Conservation (phyloP, 257 asterid species). For the Hygrophila difformis region DNA sequence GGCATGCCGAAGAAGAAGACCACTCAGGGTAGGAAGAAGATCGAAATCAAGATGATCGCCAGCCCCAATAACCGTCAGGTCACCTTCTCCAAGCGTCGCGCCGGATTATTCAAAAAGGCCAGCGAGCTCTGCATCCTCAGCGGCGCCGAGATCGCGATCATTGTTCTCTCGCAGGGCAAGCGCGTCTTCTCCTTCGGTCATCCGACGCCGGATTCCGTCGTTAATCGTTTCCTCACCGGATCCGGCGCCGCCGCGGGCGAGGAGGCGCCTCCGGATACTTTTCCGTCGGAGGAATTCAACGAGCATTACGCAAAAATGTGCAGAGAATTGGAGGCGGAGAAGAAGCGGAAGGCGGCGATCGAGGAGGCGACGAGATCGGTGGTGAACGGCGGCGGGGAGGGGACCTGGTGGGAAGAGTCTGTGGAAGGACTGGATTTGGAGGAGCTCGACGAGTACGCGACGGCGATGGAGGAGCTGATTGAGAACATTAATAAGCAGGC, state of each 20-base stretch:
- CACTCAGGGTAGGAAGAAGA: slow-evolving; percentile 26
- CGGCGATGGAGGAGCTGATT: slow-evolving; percentile 30
- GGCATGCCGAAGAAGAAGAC: slow-evolving; percentile 19
- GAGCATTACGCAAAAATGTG: slow-evolving; percentile 22
- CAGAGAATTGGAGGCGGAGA: slow-evolving; percentile 27
- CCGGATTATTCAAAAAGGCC: slow-evolving; percentile 40
- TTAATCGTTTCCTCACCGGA: slow-evolving; percentile 26
- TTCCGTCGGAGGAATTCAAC: slow-evolving; percentile 22
- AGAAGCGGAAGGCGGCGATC: slow-evolving; percentile 21
- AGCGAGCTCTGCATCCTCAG: too few relatives aligned
- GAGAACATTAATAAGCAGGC: slow-evolving; percentile 22
- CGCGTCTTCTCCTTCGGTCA: slow-evolving; percentile 30
- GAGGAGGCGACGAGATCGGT: slow-evolving; percentile 26
- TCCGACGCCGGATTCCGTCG: slow-evolving; percentile 19
- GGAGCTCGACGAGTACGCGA: slow-evolving; percentile 31
- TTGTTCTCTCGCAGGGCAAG: slow-evolving; percentile 25
- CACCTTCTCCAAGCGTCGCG: slow-evolving; percentile 40
- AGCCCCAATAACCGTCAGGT: slow-evolving; percentile 27
- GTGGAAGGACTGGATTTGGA: slow-evolving; percentile 25
- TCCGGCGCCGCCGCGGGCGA: background rate
- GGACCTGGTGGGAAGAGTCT: slow-evolving; percentile 25
- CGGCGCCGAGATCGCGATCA: too few relatives aligned
- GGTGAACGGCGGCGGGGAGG: slow-evolving; percentile 11
- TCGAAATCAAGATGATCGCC: slow-evolving; percentile 35
- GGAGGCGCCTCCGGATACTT: slow-evolving; percentile 6